Evolutionary conservation across 1,139 yeast genomes (phyloP).

Genomic region (Maudiozyma humilis): DNA sequence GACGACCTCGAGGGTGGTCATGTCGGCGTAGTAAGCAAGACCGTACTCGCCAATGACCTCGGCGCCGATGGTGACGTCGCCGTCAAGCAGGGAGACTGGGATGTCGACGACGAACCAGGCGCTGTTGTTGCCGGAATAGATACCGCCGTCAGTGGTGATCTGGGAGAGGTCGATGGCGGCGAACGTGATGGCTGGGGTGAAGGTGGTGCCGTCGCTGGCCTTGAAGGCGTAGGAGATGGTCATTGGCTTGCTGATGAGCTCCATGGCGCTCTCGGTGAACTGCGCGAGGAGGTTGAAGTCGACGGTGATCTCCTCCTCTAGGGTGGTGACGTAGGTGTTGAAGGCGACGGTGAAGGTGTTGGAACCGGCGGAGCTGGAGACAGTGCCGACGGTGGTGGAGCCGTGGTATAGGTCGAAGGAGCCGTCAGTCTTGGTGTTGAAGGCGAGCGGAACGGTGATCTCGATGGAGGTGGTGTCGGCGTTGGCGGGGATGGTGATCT

Average conservation of each 20-base stretch:
- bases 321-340: constrained; percentile 5
- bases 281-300: constrained; percentile 23
- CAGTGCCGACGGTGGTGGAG: constrained; percentile 18
- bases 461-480: constrained; percentile 12
- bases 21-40: constrained; percentile 15
- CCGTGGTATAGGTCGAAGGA: constrained; percentile 18
- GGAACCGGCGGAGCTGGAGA: constrained; percentile 12
- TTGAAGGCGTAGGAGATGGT: constrained; percentile 17
- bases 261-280: constrained; percentile 9
- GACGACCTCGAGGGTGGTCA: constrained; percentile 21
- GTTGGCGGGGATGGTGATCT: constrained; percentile 20
- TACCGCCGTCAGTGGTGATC: constrained; percentile 24
- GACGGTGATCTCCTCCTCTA: constrained; percentile 13
- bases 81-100: constrained; percentile 18
- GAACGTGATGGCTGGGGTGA: constrained; percentile 17
- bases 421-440: constrained; percentile 16
- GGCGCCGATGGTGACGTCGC: constrained; percentile 20
- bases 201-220: constrained; percentile 16
- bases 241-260: constrained; percentile 14
- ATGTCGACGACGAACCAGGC: constrained; percentile 28
- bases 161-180: constrained; percentile 14
- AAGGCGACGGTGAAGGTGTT: constrained; percentile 21
- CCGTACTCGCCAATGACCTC: constrained; percentile 12
- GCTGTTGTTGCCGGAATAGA: constrained; percentile 16
- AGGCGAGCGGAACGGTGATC: constrained; percentile 22